Conservation (phyloP, 106 monocot species). For the Dendrobium huoshanense region DNA sequence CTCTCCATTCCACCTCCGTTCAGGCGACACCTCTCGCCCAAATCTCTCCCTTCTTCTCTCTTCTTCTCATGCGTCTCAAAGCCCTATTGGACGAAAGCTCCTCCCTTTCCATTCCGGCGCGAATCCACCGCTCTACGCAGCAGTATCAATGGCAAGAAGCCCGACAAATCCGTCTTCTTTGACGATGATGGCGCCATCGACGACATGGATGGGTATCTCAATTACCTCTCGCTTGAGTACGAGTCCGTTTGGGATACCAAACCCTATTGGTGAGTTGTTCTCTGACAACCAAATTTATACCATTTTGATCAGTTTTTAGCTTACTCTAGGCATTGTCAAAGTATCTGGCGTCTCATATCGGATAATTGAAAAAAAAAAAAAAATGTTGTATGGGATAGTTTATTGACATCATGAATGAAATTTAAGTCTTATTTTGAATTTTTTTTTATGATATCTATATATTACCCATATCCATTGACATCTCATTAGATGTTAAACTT, state of each 20-base stretch:
- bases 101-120: background rate
- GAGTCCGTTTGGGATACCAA: conserved; percentile 99
- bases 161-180: conserved; percentile 41
- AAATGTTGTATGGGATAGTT: too few species aligned
- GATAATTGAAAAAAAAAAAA: too few species aligned
- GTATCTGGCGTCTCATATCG: too few species aligned
- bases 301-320: too few species aligned
- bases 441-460: too few species aligned
- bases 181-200: conserved; percentile 63
- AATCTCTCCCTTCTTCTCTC: background rate
- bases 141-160: conserved; percentile 9
- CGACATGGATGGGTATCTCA: conserved; percentile 93
- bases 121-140: background rate
- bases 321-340: too few species aligned
- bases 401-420: too few species aligned
- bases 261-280: conserved; percentile 67
- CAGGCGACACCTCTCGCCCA: background rate
- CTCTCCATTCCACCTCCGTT: background rate
- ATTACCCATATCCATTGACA: too few species aligned
- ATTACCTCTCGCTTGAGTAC: conserved; percentile 83
- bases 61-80: background rate
- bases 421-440: too few species aligned
- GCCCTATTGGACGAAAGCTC: background rate
- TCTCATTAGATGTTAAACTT: too few species aligned
- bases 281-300: too few species aligned